A percentile compares a stretch with the other conserved stretches of the same genome.
Evolutionary conservation across 2,329 filamentous ascomycete genomes (phyloP).

Genomic region (Penicillium sp.): DNA sequence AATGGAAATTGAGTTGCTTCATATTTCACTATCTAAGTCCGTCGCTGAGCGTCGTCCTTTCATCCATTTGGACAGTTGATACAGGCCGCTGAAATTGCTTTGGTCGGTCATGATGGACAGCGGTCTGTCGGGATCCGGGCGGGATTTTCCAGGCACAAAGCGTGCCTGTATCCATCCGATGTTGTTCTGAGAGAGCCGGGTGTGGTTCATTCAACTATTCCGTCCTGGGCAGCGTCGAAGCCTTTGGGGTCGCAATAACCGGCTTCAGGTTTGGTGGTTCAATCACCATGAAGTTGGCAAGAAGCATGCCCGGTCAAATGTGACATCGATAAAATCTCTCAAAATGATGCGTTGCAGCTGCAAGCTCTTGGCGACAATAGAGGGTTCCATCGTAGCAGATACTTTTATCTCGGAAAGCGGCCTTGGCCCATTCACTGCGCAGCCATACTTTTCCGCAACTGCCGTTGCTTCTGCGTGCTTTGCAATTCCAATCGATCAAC

Average conservation of each 20-base stretch:
- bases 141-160: not conserved
- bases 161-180: too few relatives aligned
- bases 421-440: conserved; percentile 36
- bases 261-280: not conserved
- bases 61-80: not conserved
- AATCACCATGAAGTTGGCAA: not conserved
- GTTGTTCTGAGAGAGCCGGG: too few relatives aligned
- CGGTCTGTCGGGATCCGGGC: not conserved
- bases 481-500: conserved; percentile 83
- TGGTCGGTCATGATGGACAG: not conserved
- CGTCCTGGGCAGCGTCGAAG: not conserved
- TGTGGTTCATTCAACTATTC: not conserved
- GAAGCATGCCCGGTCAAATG: not conserved
- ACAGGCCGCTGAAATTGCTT: not conserved
- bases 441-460: conserved; percentile 70
- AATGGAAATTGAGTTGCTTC: too few relatives aligned
- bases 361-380: not conserved
- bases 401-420: not conserved
- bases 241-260: not conserved
- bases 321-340: not conserved
- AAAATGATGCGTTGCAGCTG: too few relatives aligned
- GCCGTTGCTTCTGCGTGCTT: conserved; percentile 70
- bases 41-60: not conserved
- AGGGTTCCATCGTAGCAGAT: not conserved
- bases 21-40: too few relatives aligned